Conservation (phyloP, 2,329 filamentous ascomycete genomes). For the Diplodia scrobiculata region DNA sequence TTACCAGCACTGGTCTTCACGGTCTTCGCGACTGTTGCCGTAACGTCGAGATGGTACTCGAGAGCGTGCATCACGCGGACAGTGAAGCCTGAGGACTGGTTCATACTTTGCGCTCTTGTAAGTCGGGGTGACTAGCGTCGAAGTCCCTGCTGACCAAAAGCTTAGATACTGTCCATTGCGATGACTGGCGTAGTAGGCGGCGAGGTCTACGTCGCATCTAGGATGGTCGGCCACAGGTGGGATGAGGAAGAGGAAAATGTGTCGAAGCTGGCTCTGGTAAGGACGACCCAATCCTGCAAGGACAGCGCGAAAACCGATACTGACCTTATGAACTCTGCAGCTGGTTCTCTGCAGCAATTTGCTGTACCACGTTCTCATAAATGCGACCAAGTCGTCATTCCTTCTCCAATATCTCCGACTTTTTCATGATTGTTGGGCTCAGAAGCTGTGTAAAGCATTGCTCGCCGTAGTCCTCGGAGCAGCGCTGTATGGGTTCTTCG, state of each 20-base stretch:
- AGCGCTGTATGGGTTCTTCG: constrained; percentile 39
- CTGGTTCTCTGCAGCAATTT: constrained; percentile 39
- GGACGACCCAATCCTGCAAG: neutral
- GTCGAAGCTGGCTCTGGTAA: constrained; percentile 29
- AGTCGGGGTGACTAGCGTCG: constrained; percentile 13
- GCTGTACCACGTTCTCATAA: constrained; percentile 40
- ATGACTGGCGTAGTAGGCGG: constrained; percentile 36
- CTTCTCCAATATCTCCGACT: constrained; percentile 39
- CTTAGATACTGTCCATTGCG: constrained; percentile 37
- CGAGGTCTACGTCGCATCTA: constrained; percentile 28
- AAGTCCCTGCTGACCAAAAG: neutral
- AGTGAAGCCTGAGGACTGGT: constrained; percentile 37
- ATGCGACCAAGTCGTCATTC: constrained; percentile 42
- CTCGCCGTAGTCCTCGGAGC: constrained; percentile 36
- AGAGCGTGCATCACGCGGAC: constrained; percentile 32
- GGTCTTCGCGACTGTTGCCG: constrained; percentile 34
- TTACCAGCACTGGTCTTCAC: constrained; percentile 37
- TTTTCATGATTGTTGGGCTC: constrained; percentile 40
- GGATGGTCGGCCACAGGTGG: constrained; percentile 10
- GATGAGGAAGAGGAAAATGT: neutral
- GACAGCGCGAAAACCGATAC: neutral
- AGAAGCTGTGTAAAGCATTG: constrained; percentile 37
- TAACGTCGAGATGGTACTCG: constrained; percentile 39
- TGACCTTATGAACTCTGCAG: constrained; percentile 30
- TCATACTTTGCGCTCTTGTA: constrained; percentile 38